These are phyloP conservation scores for Boletus coccyginus DNA, from an alignment of 768 basidiomycete species.

Conservation along the genomic window DNA sequence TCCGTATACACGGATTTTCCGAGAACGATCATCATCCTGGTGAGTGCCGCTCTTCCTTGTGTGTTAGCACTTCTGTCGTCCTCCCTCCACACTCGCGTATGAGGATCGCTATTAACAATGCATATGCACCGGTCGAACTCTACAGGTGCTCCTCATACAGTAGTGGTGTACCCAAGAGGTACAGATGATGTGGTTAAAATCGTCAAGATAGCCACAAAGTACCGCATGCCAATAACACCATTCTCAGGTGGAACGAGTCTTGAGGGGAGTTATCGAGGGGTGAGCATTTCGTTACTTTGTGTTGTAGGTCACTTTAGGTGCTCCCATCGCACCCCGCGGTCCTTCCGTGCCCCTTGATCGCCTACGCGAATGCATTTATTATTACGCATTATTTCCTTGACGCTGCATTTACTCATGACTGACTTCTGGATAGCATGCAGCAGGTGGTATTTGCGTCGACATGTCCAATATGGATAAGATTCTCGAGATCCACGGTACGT, in stretches of 20 bases:
- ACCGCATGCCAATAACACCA: constrained; percentile 72
- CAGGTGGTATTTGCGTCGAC: constrained; percentile 77
- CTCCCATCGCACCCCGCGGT: background rate
- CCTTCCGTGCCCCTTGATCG: background rate
- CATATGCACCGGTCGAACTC: background rate
- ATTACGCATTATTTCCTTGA: background rate
- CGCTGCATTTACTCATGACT: background rate
- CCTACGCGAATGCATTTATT: background rate
- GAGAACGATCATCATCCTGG: constrained; percentile 50
- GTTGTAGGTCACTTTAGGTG: background rate
- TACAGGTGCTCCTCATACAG: constrained; percentile 47
- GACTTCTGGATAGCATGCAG: constrained; percentile 12
- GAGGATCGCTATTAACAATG: background rate
- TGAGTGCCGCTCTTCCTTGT: constrained; percentile 22
- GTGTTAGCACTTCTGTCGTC: too few species aligned
- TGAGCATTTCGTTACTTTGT: constrained; percentile 31
- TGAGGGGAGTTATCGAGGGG: constrained; percentile 73
- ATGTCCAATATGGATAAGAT: constrained; percentile 78
- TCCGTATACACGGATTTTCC: constrained; percentile 55
- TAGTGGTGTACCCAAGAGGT: constrained; percentile 60
- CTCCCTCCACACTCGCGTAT: background rate
- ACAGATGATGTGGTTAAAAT: constrained; percentile 84
- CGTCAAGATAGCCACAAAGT: constrained; percentile 71
- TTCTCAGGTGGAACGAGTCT: constrained; percentile 82
- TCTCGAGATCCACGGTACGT: constrained; percentile 65